Conservation (phyloP, 73 alveolate genomes). For the Symbiodinium natans region DNA sequence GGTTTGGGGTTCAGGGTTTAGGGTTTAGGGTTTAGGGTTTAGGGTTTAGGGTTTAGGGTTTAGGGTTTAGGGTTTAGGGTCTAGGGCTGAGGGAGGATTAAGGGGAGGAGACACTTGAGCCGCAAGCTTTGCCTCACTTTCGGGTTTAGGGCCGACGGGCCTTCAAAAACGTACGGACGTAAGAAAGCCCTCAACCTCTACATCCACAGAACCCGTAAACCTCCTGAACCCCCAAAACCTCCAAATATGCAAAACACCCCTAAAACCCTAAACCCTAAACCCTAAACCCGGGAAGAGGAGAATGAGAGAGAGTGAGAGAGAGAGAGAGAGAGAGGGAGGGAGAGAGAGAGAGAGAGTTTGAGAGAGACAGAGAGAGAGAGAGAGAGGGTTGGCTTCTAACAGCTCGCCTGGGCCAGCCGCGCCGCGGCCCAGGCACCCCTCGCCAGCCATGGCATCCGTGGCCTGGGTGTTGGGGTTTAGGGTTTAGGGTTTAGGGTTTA, state of each 20-base stretch:
- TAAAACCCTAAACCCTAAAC: no score
- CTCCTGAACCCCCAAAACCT: neutral
- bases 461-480: neutral
- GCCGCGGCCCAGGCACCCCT: conserved; percentile 3
- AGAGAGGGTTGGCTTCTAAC: neutral
- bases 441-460: neutral
- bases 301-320: no score
- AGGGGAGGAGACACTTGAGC: neutral
- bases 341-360: no score
- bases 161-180: neutral
- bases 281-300: no score
- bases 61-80: no score
- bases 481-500: no score
- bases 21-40: no score
- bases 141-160: neutral
- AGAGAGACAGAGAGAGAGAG: no score
- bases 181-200: neutral
- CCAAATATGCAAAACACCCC: neutral
- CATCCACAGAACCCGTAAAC: neutral
- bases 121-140: neutral
- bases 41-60: no score
- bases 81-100: no score
- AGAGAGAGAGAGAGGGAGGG: no score
- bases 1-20: no score
- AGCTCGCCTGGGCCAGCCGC: neutral